These are phyloP conservation scores for Plasmodium ovale DNA, from an alignment of 169 alveolate species.

Conservation along the genomic window DNA sequence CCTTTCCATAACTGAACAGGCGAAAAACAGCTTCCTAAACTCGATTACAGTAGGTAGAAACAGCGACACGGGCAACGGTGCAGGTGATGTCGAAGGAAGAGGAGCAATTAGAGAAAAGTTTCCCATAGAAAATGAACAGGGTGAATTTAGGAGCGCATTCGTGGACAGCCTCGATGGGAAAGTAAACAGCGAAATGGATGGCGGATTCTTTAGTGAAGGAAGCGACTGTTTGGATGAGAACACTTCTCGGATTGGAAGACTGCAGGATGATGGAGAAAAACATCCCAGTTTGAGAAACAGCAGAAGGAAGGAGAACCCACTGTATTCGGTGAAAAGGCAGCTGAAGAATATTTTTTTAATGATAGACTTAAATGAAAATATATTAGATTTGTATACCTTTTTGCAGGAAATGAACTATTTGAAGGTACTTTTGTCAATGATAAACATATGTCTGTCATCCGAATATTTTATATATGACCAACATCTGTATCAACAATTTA, in stretches of 20 bases:
- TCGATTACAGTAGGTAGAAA: background rate
- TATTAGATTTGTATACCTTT: constrained; percentile 28
- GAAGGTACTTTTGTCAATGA: constrained; percentile 22
- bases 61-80: background rate
- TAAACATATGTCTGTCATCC: constrained; percentile 45
- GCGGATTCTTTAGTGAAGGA: no score
- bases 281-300: background rate
- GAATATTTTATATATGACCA: constrained; percentile 55
- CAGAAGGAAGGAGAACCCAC: background rate
- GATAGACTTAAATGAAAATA: constrained; percentile 29
- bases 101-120: no score
- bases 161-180: no score
- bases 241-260: no score
- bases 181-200: no score
- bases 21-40: constrained; percentile 1
- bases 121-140: no score
- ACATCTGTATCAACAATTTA: constrained; percentile 16
- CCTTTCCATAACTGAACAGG: constrained; percentile 11
- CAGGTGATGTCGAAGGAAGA: background rate
- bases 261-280: no score
- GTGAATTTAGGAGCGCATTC: no score
- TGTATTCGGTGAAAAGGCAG: constrained; percentile 11
- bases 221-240: no score
- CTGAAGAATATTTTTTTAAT: constrained; percentile 22
- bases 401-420: constrained; percentile 27